A percentile compares a stretch with the other conserved stretches of the same genome.
These are phyloP conservation scores for Globisporangium carolinianum DNA, from an alignment of 352 stramenopile genomes.

Conservation along the genomic window DNA sequence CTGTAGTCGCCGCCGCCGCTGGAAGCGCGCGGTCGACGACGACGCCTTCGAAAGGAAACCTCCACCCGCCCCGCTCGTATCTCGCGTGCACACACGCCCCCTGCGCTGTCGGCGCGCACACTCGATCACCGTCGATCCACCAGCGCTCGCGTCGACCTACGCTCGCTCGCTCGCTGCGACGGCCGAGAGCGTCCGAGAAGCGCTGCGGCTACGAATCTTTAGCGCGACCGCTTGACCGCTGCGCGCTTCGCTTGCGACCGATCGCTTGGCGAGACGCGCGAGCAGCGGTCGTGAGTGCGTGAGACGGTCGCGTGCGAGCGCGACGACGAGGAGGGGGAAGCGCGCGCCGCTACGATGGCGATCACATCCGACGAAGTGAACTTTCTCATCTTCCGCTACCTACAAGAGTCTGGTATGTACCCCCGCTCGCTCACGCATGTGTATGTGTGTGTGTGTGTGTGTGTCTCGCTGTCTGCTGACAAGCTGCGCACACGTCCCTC, in stretches of 20 bases:
- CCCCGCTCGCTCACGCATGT: not conserved
- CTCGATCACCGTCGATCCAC: not conserved
- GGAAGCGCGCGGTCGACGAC: constrained; percentile 1
- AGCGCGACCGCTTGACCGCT: not conserved
- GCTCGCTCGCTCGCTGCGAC: not conserved
- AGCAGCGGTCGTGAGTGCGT: not conserved
- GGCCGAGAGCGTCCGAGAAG: not conserved
- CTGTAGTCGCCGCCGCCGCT: not conserved
- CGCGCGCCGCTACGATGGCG: constrained; percentile 40
- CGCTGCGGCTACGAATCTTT: not conserved
- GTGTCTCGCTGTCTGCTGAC: no score
- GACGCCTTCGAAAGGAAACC: constrained; percentile 1
- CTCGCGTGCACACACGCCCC: not conserved
- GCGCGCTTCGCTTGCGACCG: not conserved
- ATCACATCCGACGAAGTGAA: constrained; percentile 97
- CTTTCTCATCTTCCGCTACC: constrained; percentile 97
- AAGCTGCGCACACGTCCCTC: no score
- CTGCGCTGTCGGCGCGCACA: not conserved
- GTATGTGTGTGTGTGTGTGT: not conserved
- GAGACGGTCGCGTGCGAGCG: not conserved
- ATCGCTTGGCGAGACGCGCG: not conserved
- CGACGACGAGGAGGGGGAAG: not conserved
- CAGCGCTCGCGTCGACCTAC: not conserved
- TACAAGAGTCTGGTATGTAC: constrained; percentile 91
- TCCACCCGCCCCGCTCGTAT: not conserved